These are phyloP conservation scores for Helichrysum umbraculigerum DNA, from an alignment of 129 eudicot genomes.

Conservation along the genomic window DNA sequence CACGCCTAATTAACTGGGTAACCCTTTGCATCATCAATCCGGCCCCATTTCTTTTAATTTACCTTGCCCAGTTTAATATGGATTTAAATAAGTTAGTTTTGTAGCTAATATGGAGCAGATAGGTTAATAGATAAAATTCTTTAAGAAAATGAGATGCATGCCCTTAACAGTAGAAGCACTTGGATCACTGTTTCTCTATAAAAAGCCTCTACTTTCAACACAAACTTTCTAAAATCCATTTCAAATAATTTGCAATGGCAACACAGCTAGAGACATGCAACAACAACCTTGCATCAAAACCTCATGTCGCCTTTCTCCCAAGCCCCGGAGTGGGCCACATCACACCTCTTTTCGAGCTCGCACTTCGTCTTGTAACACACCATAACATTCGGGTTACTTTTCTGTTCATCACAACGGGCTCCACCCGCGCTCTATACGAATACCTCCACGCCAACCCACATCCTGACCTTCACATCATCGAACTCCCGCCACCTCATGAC, in stretches of 20 bases:
- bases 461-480: constrained; percentile 34
- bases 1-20: no score
- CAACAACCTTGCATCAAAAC: constrained; percentile 17
- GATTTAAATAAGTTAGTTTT: no score
- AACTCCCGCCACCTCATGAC: constrained; percentile 48
- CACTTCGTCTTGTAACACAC: constrained; percentile 37
- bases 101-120: no score
- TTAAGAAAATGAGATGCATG: no score
- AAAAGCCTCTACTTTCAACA: not conserved
- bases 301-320: constrained; percentile 51
- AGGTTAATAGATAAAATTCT: no score
- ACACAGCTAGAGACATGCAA: not conserved
- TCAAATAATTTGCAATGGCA: not conserved
- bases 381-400: constrained; percentile 42
- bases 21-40: no score
- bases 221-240: not conserved
- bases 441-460: constrained; percentile 31
- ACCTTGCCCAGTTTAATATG: no score
- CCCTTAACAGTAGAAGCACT: no score
- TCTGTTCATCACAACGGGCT: constrained; percentile 40
- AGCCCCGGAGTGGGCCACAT: constrained; percentile 71
- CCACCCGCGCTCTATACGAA: constrained; percentile 31
- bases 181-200: no score
- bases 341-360: constrained; percentile 47
- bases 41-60: no score